Evolutionary conservation across 495 filamentous ascomycete genomes (phyloP).

Genomic region (Daldinia vernicosa): DNA sequence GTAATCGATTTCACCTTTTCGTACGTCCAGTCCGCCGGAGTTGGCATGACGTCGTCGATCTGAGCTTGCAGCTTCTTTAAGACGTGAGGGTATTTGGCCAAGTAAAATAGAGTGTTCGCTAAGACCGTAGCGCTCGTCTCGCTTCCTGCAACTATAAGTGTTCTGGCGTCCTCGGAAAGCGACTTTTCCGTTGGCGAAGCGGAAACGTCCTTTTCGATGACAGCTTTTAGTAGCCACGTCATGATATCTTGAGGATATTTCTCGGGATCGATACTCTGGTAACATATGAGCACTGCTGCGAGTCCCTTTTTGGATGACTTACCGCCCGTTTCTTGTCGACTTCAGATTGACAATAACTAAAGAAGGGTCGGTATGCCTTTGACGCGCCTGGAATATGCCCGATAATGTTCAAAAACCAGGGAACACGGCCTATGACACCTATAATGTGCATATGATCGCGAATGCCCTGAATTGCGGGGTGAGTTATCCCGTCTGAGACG

Average conservation of each 20-base stretch:
- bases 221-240: conserved; percentile 42
- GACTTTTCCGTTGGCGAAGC: conserved; percentile 26
- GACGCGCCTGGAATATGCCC: conserved; percentile 16
- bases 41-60: conserved; percentile 24
- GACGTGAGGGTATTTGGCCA: conserved; percentile 27
- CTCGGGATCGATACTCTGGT: conserved; percentile 5
- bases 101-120: conserved; percentile 23
- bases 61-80: conserved; percentile 32
- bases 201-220: conserved; percentile 29
- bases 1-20: conserved; percentile 31
- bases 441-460: conserved; percentile 47
- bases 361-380: conserved; percentile 14
- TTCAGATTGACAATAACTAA: conserved; percentile 17
- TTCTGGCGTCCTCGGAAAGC: conserved; percentile 30
- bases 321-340: conserved; percentile 28
- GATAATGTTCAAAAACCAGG: conserved; percentile 49
- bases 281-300: too few relatives aligned
- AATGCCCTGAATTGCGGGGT: conserved; percentile 46
- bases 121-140: conserved; percentile 34
- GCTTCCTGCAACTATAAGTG: conserved; percentile 38
- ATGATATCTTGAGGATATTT: conserved; percentile 36
- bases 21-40: conserved; percentile 36
- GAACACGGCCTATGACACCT: conserved; percentile 45
- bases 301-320: background rate
- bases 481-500: conserved; percentile 44